Percentiles rank a stretch among this genome's conserved stretches.
Conservation (phyloP, 2,329 filamentous ascomycete genomes). For the Cercospora zeae-maydis region DNA sequence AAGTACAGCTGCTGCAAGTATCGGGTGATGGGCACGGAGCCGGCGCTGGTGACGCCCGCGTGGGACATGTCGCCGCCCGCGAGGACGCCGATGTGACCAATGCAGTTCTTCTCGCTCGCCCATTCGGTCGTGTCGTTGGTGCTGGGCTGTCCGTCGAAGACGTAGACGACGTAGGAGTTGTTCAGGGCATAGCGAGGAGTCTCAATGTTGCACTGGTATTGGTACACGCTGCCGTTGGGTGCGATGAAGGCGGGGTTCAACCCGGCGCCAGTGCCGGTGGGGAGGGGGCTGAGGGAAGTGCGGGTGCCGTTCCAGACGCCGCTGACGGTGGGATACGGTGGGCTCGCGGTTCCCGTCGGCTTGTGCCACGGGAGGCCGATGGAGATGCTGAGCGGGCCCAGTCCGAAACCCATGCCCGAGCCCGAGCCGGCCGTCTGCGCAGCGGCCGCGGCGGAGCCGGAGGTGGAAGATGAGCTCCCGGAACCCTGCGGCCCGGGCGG, state of each 20-base stretch:
- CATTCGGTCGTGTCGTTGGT: conserved; percentile 47
- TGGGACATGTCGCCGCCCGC: conserved; percentile 30
- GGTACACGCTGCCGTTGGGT: conserved; percentile 48
- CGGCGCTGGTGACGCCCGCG: conserved; percentile 34
- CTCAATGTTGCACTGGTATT: conserved; percentile 67
- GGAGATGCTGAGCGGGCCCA: conserved; percentile 16
- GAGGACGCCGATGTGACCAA: conserved; percentile 57
- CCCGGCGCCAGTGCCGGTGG: conserved; percentile 1
- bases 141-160: conserved; percentile 59
- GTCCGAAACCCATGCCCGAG: conserved; percentile 11
- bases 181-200: conserved; percentile 59
- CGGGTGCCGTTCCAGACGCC: conserved; percentile 15
- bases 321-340: conserved; percentile 4
- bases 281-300: conserved; percentile 3
- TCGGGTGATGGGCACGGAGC: conserved; percentile 45
- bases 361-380: conserved; percentile 10
- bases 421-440: not conserved
- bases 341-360: conserved; percentile 3
- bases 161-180: conserved; percentile 60
- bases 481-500: not conserved
- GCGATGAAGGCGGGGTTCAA: conserved; percentile 29
- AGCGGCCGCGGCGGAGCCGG: not conserved
- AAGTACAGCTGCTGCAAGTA: conserved; percentile 37
- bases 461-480: conserved; percentile 1
- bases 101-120: conserved; percentile 52